These are phyloP conservation scores for Fusarium sp. DNA, from an alignment of 2,329 filamentous ascomycete species.

Conservation along the genomic window DNA sequence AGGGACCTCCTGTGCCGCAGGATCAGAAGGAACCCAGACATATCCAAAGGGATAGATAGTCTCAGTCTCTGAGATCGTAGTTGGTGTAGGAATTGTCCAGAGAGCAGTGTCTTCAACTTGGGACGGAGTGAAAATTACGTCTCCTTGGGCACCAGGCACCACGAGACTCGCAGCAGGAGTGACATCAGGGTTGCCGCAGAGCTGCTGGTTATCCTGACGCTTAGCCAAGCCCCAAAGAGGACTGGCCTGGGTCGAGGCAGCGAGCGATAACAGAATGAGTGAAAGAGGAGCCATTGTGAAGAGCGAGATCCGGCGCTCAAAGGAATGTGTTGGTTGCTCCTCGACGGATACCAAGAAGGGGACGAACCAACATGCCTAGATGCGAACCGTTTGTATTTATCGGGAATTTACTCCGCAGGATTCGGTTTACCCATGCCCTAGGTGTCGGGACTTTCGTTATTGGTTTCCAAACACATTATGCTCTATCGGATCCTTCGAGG, in stretches of 20 bases:
- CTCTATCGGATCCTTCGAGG: background rate
- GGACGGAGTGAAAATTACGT: conserved; percentile 17
- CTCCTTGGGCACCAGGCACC: conserved; percentile 16
- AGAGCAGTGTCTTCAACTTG: conserved; percentile 13
- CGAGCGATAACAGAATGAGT: conserved; percentile 7
- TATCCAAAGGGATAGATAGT: conserved; percentile 23
- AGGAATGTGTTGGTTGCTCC: background rate
- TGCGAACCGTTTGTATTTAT: background rate
- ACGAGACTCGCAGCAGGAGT: conserved; percentile 4
- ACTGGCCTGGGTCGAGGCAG: conserved; percentile 4
- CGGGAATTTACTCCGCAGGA: background rate
- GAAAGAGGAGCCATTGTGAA: conserved; percentile 11
- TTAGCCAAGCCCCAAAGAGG: conserved; percentile 4
- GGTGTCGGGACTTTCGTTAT: background rate
- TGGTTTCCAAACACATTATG: background rate
- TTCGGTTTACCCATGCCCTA: background rate
- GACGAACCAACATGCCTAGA: background rate
- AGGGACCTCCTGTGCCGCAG: background rate
- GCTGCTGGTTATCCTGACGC: conserved; percentile 6
- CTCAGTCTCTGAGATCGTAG: conserved; percentile 1
- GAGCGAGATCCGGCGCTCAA: background rate
- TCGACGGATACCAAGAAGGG: background rate
- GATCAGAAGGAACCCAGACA: conserved; percentile 18
- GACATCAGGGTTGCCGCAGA: conserved; percentile 11
- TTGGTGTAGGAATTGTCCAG: conserved; percentile 11